These are phyloP conservation scores for Stagonosporopsis chrysanthemi DNA, from an alignment of 2,329 filamentous ascomycete species.

Conservation along the genomic window DNA sequence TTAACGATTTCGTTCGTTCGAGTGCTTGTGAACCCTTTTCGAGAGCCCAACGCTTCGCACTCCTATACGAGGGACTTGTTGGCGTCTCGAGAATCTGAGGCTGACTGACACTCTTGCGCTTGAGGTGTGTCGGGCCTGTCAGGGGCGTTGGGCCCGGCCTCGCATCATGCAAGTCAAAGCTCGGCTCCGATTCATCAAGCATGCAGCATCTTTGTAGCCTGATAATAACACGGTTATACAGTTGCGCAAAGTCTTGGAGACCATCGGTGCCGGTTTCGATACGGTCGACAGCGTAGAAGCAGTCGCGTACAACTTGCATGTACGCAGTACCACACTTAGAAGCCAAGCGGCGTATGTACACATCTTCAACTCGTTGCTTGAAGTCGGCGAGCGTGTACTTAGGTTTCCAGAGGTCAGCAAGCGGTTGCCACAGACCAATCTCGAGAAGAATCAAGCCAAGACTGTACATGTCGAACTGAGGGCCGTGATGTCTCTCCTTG, in stretches of 20 bases:
- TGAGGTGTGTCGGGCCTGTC: conserved; percentile 35
- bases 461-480: conserved; percentile 72
- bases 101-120: conserved; percentile 43
- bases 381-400: conserved; percentile 68
- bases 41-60: conserved; percentile 46
- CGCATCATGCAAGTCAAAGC: conserved; percentile 38
- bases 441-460: conserved; percentile 76
- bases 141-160: conserved; percentile 32
- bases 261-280: conserved; percentile 37
- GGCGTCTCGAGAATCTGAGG: conserved; percentile 36
- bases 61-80: conserved; percentile 44
- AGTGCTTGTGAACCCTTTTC: conserved; percentile 47
- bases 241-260: conserved; percentile 42
- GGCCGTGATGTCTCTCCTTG: conserved; percentile 37
- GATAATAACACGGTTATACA: conserved; percentile 56
- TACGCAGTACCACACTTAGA: conserved; percentile 77
- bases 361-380: conserved; percentile 68
- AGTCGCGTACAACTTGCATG: conserved; percentile 76
- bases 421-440: conserved; percentile 76
- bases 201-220: conserved; percentile 50
- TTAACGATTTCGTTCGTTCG: conserved; percentile 44
- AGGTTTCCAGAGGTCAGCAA: conserved; percentile 65
- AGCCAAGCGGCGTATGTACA: conserved; percentile 70
- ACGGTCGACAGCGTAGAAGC: conserved; percentile 72
- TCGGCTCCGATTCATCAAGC: conserved; percentile 48